A percentile compares a stretch with the other conserved stretches of the same genome.
phyloP scores from a whole-genome alignment of 2,329 filamentous ascomycete genomes.

The Fusarium globosum region DNA sequence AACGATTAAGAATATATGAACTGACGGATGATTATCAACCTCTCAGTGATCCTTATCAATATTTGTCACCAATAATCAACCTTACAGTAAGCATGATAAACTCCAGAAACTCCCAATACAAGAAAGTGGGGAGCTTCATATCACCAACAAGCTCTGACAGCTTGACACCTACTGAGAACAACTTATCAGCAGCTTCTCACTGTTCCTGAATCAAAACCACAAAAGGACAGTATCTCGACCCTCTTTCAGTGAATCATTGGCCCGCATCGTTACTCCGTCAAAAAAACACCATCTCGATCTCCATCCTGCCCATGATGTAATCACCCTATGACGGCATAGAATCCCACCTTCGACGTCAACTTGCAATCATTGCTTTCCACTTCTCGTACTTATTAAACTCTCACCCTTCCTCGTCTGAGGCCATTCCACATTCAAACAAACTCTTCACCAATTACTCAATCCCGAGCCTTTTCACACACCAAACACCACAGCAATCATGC shows the following conservation, averaged over 20 bases:
- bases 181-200: neutral
- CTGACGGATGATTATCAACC: neutral
- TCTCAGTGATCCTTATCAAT: neutral
- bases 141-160: neutral
- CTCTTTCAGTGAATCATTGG: neutral
- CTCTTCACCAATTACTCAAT: neutral
- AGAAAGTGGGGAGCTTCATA: constrained; percentile 3
- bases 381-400: constrained; percentile 26
- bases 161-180: constrained; percentile 14
- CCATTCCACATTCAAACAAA: constrained; percentile 4
- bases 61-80: neutral
- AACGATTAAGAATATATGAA: too few relatives aligned
- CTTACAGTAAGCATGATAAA: constrained; percentile 6
- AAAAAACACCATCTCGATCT: constrained; percentile 34
- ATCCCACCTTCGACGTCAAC: constrained; percentile 41
- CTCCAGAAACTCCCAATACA: neutral
- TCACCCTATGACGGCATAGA: constrained; percentile 44
- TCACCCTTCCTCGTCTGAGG: neutral
- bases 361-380: constrained; percentile 28
- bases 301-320: constrained; percentile 41
- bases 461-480: neutral
- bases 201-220: constrained; percentile 2
- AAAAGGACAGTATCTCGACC: constrained; percentile 5
- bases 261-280: neutral
- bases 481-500: constrained; percentile 64